phyloP scores from a whole-genome alignment of 371 early-diverging fungal genomes.

The Saksenaea oblongispora region DNA sequence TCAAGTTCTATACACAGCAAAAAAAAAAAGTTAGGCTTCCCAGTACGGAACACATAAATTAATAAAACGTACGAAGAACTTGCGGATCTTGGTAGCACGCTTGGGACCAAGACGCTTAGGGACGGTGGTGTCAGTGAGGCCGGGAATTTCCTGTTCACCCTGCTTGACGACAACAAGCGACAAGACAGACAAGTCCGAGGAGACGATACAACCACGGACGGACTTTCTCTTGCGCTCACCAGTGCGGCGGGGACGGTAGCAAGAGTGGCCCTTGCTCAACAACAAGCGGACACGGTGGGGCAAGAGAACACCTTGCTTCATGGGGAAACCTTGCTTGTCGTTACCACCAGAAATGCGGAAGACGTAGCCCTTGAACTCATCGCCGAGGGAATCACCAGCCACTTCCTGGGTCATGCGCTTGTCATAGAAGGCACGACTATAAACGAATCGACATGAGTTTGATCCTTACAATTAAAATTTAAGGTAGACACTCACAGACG shows the following conservation, averaged over 20 bases:
- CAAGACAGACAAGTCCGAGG: constrained; percentile 92
- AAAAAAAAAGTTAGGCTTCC: neutral
- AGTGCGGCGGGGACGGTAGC: constrained; percentile 97
- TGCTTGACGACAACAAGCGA: constrained; percentile 96
- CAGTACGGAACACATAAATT: neutral
- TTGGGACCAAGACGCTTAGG: constrained; percentile 99
- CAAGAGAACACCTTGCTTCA: constrained; percentile 97
- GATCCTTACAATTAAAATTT: neutral
- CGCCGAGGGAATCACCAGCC: constrained; percentile 94
- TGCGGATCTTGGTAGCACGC: constrained; percentile 98
- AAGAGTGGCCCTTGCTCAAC: constrained; percentile 97
- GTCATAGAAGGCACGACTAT: constrained; percentile 96
- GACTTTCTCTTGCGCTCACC: constrained; percentile 99
- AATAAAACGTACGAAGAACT: constrained; percentile 84
- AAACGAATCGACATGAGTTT: neutral
- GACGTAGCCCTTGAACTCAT: constrained; percentile 99
- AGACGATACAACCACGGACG: constrained; percentile 99
- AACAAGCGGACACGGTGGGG: constrained; percentile 95
- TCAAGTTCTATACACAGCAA: constrained; percentile 57
- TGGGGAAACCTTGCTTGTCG: constrained; percentile 99
- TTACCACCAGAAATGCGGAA: constrained; percentile 99
- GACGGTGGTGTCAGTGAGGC: constrained; percentile 92
- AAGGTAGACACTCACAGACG: constrained; percentile 72
- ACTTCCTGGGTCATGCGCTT: constrained; percentile 98
- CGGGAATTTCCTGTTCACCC: constrained; percentile 95